These are phyloP conservation scores for Neurospora sp. DNA, from an alignment of 2,329 filamentous ascomycete species.

Conservation along the genomic window DNA sequence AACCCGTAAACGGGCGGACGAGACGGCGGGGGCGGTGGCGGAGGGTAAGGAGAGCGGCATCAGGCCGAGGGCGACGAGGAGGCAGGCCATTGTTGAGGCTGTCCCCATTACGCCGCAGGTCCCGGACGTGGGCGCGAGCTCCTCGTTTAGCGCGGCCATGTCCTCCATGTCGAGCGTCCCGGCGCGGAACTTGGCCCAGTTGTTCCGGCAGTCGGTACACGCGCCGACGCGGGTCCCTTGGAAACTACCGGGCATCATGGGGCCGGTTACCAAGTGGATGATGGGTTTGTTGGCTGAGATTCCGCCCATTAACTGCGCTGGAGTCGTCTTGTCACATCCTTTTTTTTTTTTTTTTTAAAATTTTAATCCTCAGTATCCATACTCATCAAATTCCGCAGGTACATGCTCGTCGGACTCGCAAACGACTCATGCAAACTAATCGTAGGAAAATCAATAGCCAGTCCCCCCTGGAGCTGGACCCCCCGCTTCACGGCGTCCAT, in stretches of 20 bases:
- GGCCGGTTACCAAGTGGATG: slow-evolving; percentile 58
- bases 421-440: slow-evolving; percentile 65
- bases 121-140: slow-evolving; percentile 64
- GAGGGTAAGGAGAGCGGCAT: slow-evolving; percentile 56
- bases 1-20: slow-evolving; percentile 69
- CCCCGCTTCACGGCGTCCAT: slow-evolving; percentile 62
- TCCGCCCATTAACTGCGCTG: slow-evolving; percentile 66
- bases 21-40: slow-evolving; percentile 69
- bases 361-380: slow-evolving; percentile 78
- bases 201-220: slow-evolving; percentile 66
- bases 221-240: slow-evolving; percentile 56
- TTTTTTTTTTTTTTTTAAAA: no score
- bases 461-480: slow-evolving; percentile 54
- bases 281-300: slow-evolving; percentile 67
- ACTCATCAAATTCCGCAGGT: slow-evolving; percentile 63
- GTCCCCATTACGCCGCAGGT: slow-evolving; percentile 91
- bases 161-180: slow-evolving; percentile 62
- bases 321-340: slow-evolving; percentile 66
- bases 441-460: slow-evolving; percentile 65
- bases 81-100: slow-evolving; percentile 80
- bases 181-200: slow-evolving; percentile 61
- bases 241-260: slow-evolving; percentile 66
- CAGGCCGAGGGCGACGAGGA: slow-evolving; percentile 74
- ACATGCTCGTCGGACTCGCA: slow-evolving; percentile 65
- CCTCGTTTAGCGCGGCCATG: slow-evolving; percentile 60